Base-by-base conservation (phyloP, 192 early-diverging fungal species). In the Helicostylum pulchrum region DNA sequence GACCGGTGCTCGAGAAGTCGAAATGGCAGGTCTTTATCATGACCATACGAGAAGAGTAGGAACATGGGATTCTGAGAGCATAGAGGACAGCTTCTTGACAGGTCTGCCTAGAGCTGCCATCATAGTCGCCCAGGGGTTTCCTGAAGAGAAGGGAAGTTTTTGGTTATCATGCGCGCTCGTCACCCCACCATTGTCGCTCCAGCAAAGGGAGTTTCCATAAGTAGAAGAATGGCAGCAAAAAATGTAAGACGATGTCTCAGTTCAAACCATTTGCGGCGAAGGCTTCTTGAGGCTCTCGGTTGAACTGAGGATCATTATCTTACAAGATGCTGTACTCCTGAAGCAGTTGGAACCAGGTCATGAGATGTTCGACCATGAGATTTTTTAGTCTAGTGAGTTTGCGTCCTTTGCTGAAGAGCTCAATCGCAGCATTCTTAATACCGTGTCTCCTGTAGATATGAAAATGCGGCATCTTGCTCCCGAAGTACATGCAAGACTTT, bases 321-420 rank as follows among this genome's bases (percentile, higher is more conserved):
- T 61, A 11, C 58, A 61, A 61, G 42, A 47, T 61, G 58, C 20
- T 30, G 58, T 61, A 0, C 8, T 61, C 31, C 48, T 61, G 14
- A 30, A 26, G 44, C 21, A 26, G 7, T 3, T 36, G 12, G 31
- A 44, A 47, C 9, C 15, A 45, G 4, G 2, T 7, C 26, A 30
- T 6, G 43, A 30, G 4, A 7, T 61, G 1, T 61, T 61, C 23
- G 4, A 32, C 5, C 19, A 61, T 7, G 20, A 30, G 10, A 14
- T 61, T 7, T 61, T 61, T 20, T 0, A 46, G 2, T 30, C 26
- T 10, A 11, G 12, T 15, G 58, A 60, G 43, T 60, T 60, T n/a
- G 3, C 42, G 7, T 34, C 54, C 2, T 52, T 56, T 36, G 30
- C 31, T 20, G 36, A 19, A 5, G 31, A 34, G 7, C 31, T 26